A percentile compares a stretch with the other conserved stretches of the same genome.
phyloP scores from a whole-genome alignment of 495 filamentous ascomycete genomes.

The Hypoxylon crocopeplum region DNA sequence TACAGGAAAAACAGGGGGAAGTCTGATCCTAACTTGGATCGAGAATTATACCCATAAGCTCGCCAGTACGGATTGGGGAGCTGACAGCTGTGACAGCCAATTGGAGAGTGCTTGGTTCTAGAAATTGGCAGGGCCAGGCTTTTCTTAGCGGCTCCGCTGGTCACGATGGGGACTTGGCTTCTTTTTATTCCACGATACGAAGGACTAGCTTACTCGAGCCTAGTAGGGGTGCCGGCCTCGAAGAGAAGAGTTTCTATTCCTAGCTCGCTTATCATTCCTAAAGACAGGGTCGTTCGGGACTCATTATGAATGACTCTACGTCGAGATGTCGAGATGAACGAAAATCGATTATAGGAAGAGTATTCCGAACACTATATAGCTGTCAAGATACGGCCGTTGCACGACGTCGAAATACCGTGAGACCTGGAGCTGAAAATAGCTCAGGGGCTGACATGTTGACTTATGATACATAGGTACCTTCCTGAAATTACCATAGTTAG shows the following conservation, averaged over 20 bases:
- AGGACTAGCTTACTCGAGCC: slow-evolving; percentile 9
- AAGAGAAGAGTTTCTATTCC: no score
- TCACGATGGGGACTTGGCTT: slow-evolving; percentile 4
- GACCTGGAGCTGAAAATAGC: slow-evolving; percentile 27
- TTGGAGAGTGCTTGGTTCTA: neutral
- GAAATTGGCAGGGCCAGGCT: slow-evolving; percentile 14
- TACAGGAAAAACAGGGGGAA: slow-evolving; percentile 20
- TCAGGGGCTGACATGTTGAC: slow-evolving; percentile 17
- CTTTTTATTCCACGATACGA: slow-evolving; percentile 24
- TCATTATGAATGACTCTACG: neutral
- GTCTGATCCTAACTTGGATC: slow-evolving; percentile 25
- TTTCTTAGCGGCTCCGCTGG: slow-evolving; percentile 33
- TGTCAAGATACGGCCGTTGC: neutral
- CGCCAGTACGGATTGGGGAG: slow-evolving; percentile 29
- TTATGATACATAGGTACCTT: slow-evolving; percentile 28
- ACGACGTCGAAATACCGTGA: neutral
- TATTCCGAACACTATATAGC: neutral
- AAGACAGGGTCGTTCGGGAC: neutral
- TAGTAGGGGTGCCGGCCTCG: no score
- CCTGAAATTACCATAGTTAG: slow-evolving; percentile 27
- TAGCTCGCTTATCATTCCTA: slow-evolving; percentile 8
- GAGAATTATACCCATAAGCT: slow-evolving; percentile 20
- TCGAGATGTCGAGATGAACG: neutral
- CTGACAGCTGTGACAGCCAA: slow-evolving; percentile 26
- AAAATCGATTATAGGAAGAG: neutral